These are phyloP conservation scores for Trametes polyzona DNA, from an alignment of 1,284 basidiomycete species.

Conservation along the genomic window DNA sequence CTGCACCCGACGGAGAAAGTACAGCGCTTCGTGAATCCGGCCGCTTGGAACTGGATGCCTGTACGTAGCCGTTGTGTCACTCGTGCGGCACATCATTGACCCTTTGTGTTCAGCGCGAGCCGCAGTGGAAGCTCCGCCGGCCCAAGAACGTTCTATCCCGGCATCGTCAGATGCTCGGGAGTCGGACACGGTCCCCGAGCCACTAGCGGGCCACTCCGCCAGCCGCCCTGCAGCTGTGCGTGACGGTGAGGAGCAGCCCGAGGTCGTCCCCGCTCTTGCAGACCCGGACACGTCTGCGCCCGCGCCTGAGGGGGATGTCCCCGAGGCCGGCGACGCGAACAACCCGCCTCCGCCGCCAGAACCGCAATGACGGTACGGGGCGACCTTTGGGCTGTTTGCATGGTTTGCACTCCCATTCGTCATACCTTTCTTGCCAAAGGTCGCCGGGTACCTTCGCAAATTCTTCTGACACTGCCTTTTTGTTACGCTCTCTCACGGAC, in stretches of 20 bases:
- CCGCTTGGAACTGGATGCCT: not conserved
- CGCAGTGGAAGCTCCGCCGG: slow-evolving; percentile 4
- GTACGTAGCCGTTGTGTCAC: slow-evolving; percentile 13
- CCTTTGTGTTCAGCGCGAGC: slow-evolving; percentile 8
- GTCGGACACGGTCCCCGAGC: slow-evolving; percentile 4
- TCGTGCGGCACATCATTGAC: slow-evolving; percentile 2
- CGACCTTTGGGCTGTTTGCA: slow-evolving; percentile 55
- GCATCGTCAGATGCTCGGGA: slow-evolving; percentile 11
- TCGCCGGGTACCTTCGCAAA: slow-evolving; percentile 57
- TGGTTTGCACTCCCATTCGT: slow-evolving; percentile 49
- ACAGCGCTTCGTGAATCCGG: slow-evolving; percentile 1
- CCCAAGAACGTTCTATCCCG: slow-evolving; percentile 3
- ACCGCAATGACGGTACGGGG: slow-evolving; percentile 58
- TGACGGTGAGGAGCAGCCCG: slow-evolving; percentile 3
- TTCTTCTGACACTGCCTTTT: slow-evolving; percentile 38
- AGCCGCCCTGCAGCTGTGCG: not conserved
- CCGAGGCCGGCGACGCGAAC: slow-evolving; percentile 6
- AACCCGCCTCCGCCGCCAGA: slow-evolving; percentile 20
- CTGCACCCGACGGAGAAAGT: slow-evolving; percentile 12
- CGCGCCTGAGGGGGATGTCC: not conserved
- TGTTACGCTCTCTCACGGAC: not conserved
- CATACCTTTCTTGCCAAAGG: slow-evolving; percentile 56
- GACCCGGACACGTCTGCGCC: not conserved
- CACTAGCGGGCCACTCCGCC: not conserved
- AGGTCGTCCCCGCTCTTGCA: not conserved